Percentiles rank a stretch among this genome's conserved stretches.
Conservation (phyloP, 179 eudicot genomes). For the Silene coronaria region DNA sequence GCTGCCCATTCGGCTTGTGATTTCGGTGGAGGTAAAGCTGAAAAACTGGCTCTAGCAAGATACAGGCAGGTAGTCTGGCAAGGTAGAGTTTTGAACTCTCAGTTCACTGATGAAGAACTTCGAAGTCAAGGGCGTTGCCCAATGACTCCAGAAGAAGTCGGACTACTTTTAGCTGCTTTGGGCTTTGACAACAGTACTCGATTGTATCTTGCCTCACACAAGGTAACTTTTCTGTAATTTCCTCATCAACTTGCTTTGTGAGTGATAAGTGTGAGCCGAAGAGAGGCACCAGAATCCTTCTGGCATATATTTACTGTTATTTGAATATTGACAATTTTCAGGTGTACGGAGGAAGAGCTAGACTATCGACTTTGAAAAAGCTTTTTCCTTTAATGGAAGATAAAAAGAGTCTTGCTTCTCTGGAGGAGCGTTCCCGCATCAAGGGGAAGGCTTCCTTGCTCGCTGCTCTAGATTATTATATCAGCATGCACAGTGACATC, state of each 20-base stretch:
- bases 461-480: slow-evolving; percentile 90
- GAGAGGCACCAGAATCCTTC: no score
- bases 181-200: slow-evolving; percentile 87
- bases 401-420: slow-evolving; percentile 78
- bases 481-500: slow-evolving; percentile 88
- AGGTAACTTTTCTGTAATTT: slow-evolving; percentile 34
- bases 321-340: no score
- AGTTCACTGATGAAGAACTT: slow-evolving; percentile 88
- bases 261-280: no score
- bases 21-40: slow-evolving; percentile 96
- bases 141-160: slow-evolving; percentile 92
- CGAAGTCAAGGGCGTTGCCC: slow-evolving; percentile 94
- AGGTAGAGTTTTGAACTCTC: slow-evolving; percentile 89
- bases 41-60: slow-evolving; percentile 79
- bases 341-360: slow-evolving; percentile 91
- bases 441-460: slow-evolving; percentile 88
- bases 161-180: slow-evolving; percentile 80
- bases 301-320: no score
- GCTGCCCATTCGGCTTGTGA: slow-evolving; percentile 99
- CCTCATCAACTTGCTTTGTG: no score
- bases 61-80: slow-evolving; percentile 86
- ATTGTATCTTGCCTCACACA: slow-evolving; percentile 88
- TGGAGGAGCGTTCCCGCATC: slow-evolving; percentile 65
- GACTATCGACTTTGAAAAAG: slow-evolving; percentile 56
- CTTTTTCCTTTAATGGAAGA: slow-evolving; percentile 87